phyloP scores from a whole-genome alignment of 1,284 basidiomycete genomes.

The Cerioporus squamosus region DNA sequence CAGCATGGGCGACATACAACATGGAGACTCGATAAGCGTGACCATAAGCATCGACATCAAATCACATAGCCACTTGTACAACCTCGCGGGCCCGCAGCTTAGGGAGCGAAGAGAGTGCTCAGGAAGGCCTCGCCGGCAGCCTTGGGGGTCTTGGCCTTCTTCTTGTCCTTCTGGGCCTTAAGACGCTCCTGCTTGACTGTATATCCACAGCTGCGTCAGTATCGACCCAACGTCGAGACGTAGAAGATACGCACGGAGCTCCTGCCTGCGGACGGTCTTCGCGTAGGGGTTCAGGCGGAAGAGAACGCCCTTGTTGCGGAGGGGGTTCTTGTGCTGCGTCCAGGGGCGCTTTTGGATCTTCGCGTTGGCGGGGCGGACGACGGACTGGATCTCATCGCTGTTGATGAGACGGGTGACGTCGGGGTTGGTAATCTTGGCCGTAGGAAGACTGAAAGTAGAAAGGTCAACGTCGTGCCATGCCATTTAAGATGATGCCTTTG shows the following conservation, averaged over 20 bases:
- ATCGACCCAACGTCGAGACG: neutral
- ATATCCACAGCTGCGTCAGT: neutral
- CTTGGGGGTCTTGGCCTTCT: conserved; percentile 62
- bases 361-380: conserved; percentile 86
- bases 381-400: conserved; percentile 95
- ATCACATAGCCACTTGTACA: conserved; percentile 29
- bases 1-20: conserved; percentile 31
- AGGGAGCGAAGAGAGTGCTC: conserved; percentile 85
- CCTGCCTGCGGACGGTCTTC: conserved; percentile 89
- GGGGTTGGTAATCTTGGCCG: conserved; percentile 96
- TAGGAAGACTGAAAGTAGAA: conserved; percentile 67
- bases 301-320: conserved; percentile 94
- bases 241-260: conserved; percentile 66
- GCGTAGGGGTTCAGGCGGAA: conserved; percentile 99
- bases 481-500: conserved; percentile 17
- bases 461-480: conserved; percentile 1
- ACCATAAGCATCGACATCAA: conserved; percentile 26
- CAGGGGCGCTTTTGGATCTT: conserved; percentile 90
- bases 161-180: conserved; percentile 65
- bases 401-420: conserved; percentile 99
- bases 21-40: conserved; percentile 24
- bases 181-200: conserved; percentile 80
- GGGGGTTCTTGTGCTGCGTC: conserved; percentile 99
- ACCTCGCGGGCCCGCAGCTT: conserved; percentile 37
- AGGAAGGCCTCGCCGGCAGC: conserved; percentile 88